Percentiles rank a stretch among this genome's conserved stretches.
Conservation (phyloP, 306 rosid genomes). For the Comarum palustre region DNA sequence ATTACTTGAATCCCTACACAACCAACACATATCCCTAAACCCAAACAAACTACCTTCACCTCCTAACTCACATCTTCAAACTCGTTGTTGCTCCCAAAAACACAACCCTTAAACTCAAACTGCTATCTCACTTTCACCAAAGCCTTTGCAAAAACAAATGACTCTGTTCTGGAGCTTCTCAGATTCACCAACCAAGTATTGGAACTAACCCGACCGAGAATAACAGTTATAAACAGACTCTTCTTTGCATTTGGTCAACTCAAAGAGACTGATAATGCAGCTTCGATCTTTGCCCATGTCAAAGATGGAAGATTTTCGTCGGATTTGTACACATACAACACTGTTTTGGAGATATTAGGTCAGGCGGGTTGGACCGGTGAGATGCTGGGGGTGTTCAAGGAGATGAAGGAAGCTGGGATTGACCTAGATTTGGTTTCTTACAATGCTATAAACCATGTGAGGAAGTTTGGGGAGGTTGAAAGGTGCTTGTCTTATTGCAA, state of each 20-base stretch:
- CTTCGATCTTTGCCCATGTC: constrained; percentile 52
- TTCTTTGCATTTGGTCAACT: constrained; percentile 60
- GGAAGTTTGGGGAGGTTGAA: constrained; percentile 66
- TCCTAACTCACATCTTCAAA: constrained; percentile 52
- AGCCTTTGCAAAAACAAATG: constrained; percentile 50
- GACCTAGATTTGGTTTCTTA: constrained; percentile 61
- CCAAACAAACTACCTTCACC: constrained; percentile 45
- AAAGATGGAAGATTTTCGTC: constrained; percentile 35
- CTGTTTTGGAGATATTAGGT: constrained; percentile 66
- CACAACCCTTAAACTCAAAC: constrained; percentile 38
- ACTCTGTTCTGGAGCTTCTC: constrained; percentile 34
- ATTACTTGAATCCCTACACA: constrained; percentile 41
- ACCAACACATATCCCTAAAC: constrained; percentile 34
- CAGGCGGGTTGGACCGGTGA: constrained; percentile 49
- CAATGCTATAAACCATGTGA: constrained; percentile 62
- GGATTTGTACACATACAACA: constrained; percentile 68
- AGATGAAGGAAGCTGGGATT: constrained; percentile 55
- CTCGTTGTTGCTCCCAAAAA: constrained; percentile 33
- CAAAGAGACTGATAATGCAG: constrained; percentile 65
- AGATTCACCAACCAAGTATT: constrained; percentile 42
- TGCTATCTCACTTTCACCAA: constrained; percentile 51
- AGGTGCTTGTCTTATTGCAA: constrained; percentile 47
- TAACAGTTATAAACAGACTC: constrained; percentile 51
- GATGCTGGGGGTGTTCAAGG: constrained; percentile 47
- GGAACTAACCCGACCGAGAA: constrained; percentile 42